Conservation (phyloP, 257 asterid species). For the Jasminum sambac region DNA sequence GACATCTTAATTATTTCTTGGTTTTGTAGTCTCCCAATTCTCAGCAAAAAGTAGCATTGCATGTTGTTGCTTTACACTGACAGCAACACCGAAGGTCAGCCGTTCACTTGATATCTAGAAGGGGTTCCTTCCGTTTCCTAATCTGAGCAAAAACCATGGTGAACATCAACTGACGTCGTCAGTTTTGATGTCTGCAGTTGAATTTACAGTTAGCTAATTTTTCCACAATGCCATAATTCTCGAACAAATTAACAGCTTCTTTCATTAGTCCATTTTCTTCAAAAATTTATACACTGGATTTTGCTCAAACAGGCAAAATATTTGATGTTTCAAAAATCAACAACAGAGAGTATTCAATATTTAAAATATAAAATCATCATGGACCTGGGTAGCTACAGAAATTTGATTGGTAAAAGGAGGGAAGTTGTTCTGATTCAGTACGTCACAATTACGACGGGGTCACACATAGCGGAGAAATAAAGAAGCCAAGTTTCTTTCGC, state of each 20-base stretch:
- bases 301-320: not conserved
- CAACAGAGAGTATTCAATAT: not conserved
- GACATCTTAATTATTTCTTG: constrained; percentile 7
- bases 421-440: not conserved
- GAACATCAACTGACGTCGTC: constrained; percentile 1
- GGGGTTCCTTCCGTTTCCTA: not conserved
- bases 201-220: not conserved
- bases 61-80: not conserved
- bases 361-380: not conserved
- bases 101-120: not conserved
- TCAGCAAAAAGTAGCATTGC: constrained; percentile 2
- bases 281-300: not conserved
- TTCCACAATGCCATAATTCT: not conserved
- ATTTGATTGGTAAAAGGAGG: not conserved
- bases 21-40: not conserved
- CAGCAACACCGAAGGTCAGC: not conserved
- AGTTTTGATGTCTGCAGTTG: not conserved
- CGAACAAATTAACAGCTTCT: not conserved
- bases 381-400: not conserved
- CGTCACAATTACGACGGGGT: not conserved
- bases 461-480: not conserved
- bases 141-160: not conserved
- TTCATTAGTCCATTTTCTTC: not conserved
- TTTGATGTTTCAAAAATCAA: not conserved
- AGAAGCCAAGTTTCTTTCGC: constrained; percentile 11